A percentile compares a stretch with the other conserved stretches of the same genome.
phyloP scores from a whole-genome alignment of 2,329 filamentous ascomycete genomes.

The Coleophoma eucalyptorum region DNA sequence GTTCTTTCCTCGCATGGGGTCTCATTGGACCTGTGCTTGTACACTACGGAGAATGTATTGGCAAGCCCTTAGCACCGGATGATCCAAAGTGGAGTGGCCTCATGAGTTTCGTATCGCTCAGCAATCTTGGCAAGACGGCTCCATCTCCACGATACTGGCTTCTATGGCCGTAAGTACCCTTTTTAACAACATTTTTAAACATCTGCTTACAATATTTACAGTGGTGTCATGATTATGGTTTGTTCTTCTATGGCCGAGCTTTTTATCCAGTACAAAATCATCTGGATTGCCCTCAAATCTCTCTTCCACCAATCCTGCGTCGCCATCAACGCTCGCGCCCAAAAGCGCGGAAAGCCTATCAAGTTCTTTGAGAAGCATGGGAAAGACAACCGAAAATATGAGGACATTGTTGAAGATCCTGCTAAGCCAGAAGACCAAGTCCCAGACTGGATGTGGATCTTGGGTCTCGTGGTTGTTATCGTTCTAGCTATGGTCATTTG shows the following conservation, averaged over 20 bases:
- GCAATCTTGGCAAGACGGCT: conserved; percentile 32
- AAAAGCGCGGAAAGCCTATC: conserved; percentile 37
- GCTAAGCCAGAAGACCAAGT: conserved; percentile 42
- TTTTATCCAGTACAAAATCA: conserved; percentile 37
- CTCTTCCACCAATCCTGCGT: conserved; percentile 41
- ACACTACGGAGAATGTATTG: conserved; percentile 45
- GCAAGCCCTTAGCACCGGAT: conserved; percentile 25
- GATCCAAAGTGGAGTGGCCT: conserved; percentile 37
- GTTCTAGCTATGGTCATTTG: conserved; percentile 47
- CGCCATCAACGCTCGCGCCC: conserved; percentile 34
- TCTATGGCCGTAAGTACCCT: conserved; percentile 35
- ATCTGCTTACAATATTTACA: not conserved
- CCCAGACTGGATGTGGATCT: conserved; percentile 48
- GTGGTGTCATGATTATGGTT: conserved; percentile 33
- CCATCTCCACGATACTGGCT: conserved; percentile 48
- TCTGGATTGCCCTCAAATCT: conserved; percentile 43
- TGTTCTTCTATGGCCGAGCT: conserved; percentile 44
- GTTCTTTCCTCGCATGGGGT: conserved; percentile 39
- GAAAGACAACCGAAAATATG: conserved; percentile 25
- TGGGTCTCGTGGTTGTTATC: conserved; percentile 44
- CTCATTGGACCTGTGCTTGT: conserved; percentile 55
- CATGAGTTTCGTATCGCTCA: conserved; percentile 35
- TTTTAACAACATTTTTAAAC: not conserved
- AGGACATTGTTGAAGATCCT: conserved; percentile 45
- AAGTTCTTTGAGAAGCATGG: conserved; percentile 39